Percentiles rank a stretch among this genome's conserved stretches.
phyloP scores from a whole-genome alignment of 2,329 filamentous ascomycete genomes.

The Fusarium decemcellulare region DNA sequence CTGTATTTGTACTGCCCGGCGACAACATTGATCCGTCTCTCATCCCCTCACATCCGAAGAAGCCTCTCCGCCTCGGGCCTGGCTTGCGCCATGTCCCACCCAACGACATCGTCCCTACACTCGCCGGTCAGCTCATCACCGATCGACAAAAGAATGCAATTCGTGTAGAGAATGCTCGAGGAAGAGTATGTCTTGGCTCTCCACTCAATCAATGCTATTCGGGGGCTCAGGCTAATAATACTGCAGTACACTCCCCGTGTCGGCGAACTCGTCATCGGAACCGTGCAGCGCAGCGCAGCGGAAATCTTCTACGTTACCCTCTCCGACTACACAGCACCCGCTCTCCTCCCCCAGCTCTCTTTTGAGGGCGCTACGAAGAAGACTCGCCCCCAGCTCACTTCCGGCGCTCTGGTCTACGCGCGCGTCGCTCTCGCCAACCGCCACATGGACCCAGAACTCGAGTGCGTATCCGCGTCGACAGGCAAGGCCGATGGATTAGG shows the following conservation, averaged over 20 bases:
- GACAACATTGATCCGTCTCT: slow-evolving; percentile 77
- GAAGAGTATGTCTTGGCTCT: slow-evolving; percentile 68
- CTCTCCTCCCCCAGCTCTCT: slow-evolving; percentile 86
- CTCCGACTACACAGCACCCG: slow-evolving; percentile 74
- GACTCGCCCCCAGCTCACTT: slow-evolving; percentile 82
- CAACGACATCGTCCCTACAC: slow-evolving; percentile 77
- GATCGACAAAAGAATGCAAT: slow-evolving; percentile 83
- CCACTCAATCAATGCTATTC: not conserved
- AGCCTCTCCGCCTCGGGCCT: slow-evolving; percentile 84
- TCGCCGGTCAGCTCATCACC: slow-evolving; percentile 76
- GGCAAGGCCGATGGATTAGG: slow-evolving; percentile 92
- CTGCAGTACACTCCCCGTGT: slow-evolving; percentile 82
- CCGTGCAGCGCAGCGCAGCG: slow-evolving; percentile 79
- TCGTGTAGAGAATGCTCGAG: slow-evolving; percentile 80
- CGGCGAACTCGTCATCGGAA: slow-evolving; percentile 92
- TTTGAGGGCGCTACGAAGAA: slow-evolving; percentile 96
- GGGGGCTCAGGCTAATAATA: not conserved
- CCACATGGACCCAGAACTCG: slow-evolving; percentile 90
- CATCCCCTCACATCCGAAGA: slow-evolving; percentile 77
- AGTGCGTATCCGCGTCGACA: slow-evolving; percentile 88
- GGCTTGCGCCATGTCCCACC: slow-evolving; percentile 87
- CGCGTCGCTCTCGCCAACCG: slow-evolving; percentile 83
- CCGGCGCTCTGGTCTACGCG: slow-evolving; percentile 89
- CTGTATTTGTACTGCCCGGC: slow-evolving; percentile 84
- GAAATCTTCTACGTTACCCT: slow-evolving; percentile 88